phyloP scores from a whole-genome alignment of 441 rosid genomes.

The Pelargonium myrrhifolium region DNA sequence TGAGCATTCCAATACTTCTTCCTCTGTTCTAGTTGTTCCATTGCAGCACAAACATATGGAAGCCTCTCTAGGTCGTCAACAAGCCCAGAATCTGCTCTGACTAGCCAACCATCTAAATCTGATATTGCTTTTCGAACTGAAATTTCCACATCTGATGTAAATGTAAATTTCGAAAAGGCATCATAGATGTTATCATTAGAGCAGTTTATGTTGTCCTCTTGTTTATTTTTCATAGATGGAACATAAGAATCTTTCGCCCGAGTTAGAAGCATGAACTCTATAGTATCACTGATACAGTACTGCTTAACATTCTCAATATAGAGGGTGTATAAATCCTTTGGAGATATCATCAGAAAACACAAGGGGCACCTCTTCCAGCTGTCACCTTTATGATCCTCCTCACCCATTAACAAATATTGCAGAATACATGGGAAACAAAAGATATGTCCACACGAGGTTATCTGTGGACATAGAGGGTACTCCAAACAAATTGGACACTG shows the following conservation, averaged over 20 bases:
- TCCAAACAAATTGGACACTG: slow-evolving; percentile 98
- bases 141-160: slow-evolving; percentile 75
- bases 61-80: slow-evolving; percentile 87
- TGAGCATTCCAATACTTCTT: slow-evolving; percentile 75
- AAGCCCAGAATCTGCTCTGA: slow-evolving; percentile 77
- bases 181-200: slow-evolving; percentile 31
- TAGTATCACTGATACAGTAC: slow-evolving; percentile 49
- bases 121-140: slow-evolving; percentile 81
- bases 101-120: slow-evolving; percentile 85
- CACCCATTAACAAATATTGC: slow-evolving; percentile 66
- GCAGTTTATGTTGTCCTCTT: slow-evolving; percentile 22
- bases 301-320: slow-evolving; percentile 65
- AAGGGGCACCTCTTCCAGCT: slow-evolving; percentile 81
- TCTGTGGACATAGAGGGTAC: slow-evolving; percentile 84
- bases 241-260: slow-evolving; percentile 65
- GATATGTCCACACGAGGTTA: slow-evolving; percentile 90
- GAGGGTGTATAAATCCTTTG: slow-evolving; percentile 68
- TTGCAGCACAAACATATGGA: slow-evolving; percentile 83
- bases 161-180: slow-evolving; percentile 69
- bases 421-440: slow-evolving; percentile 94
- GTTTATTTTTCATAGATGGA: slow-evolving; percentile 38
- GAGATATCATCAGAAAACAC: slow-evolving; percentile 86
- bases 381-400: slow-evolving; percentile 58
- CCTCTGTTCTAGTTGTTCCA: slow-evolving; percentile 73
- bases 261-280: slow-evolving; percentile 74